Conservation (phyloP, 768 basidiomycete genomes). For the Hypholoma fasciculare region DNA sequence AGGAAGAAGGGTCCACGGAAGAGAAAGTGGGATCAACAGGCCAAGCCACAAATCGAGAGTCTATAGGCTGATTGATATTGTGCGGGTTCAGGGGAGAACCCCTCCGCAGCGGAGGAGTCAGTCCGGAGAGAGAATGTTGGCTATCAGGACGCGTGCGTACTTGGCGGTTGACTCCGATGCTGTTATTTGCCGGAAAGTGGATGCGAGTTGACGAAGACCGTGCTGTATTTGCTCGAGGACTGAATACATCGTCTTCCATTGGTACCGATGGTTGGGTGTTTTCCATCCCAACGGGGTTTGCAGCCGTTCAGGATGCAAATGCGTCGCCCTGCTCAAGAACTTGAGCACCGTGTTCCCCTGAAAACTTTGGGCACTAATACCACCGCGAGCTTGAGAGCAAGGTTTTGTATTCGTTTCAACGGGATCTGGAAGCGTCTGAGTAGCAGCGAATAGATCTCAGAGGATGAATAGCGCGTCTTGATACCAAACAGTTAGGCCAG, state of each 20-base stretch:
- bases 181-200: slow-evolving; percentile 21
- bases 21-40: slow-evolving; percentile 21
- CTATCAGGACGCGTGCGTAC: slow-evolving; percentile 19
- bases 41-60: slow-evolving; percentile 26
- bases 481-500: neutral
- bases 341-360: neutral
- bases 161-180: slow-evolving; percentile 14
- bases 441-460: too few relatives aligned
- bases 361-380: neutral
- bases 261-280: slow-evolving; percentile 14
- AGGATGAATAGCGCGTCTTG: neutral
- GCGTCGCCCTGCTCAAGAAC: too few relatives aligned
- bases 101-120: slow-evolving; percentile 26
- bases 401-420: too few relatives aligned
- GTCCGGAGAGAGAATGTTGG: slow-evolving; percentile 12
- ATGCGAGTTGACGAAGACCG: slow-evolving; percentile 20
- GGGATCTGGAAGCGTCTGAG: too few relatives aligned
- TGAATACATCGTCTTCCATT: slow-evolving; percentile 29
- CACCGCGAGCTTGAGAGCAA: neutral
- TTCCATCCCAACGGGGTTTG: slow-evolving; percentile 15
- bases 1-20: slow-evolving; percentile 18
- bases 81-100: slow-evolving; percentile 37
- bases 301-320: neutral
- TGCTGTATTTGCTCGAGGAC: slow-evolving; percentile 12
- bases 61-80: slow-evolving; percentile 20